Percentiles rank a stretch among this genome's conserved stretches.
Evolutionary conservation across 495 filamentous ascomycete species (phyloP).

Genomic region (Penicillium atrosanguineum): DNA sequence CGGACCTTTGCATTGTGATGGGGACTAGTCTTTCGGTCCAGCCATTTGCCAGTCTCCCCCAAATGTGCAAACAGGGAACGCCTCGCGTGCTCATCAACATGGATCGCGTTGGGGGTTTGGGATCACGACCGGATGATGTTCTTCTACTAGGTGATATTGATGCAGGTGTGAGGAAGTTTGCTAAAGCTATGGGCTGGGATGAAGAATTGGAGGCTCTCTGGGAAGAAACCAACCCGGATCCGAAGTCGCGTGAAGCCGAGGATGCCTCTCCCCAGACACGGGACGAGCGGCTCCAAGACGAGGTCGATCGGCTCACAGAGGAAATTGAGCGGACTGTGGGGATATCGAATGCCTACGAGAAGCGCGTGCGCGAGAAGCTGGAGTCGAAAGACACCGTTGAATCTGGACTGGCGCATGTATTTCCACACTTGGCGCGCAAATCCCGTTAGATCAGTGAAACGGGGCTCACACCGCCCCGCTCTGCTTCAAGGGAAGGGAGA

Average conservation of each 20-base stretch:
- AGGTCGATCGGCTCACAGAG: conserved; percentile 51
- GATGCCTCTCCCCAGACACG: conserved; percentile 33
- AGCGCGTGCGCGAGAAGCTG: conserved; percentile 39
- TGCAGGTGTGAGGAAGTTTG: conserved; percentile 76
- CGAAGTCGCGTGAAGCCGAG: conserved; percentile 33
- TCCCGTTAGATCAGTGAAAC: conserved; percentile 13
- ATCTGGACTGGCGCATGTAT: conserved; percentile 40
- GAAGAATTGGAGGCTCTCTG: conserved; percentile 77
- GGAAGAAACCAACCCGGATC: conserved; percentile 51
- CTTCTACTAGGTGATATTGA: conserved; percentile 76
- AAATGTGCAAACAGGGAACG: conserved; percentile 52
- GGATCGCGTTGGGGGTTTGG: conserved; percentile 79
- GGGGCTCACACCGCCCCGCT: neutral
- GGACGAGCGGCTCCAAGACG: conserved; percentile 55
- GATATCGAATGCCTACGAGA: conserved; percentile 44
- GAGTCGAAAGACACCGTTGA: conserved; percentile 5
- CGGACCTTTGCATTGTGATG: conserved; percentile 86
- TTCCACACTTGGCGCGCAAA: conserved; percentile 39
- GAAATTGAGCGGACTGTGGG: conserved; percentile 53
- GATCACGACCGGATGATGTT: conserved; percentile 74
- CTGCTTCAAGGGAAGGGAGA: neutral
- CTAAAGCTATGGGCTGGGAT: conserved; percentile 78
- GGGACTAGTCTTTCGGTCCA: conserved; percentile 87
- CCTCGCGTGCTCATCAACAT: conserved; percentile 86
- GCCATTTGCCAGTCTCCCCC: conserved; percentile 82